phyloP scores from a whole-genome alignment of 352 stramenopile species.

The Phytophthora rubi region DNA sequence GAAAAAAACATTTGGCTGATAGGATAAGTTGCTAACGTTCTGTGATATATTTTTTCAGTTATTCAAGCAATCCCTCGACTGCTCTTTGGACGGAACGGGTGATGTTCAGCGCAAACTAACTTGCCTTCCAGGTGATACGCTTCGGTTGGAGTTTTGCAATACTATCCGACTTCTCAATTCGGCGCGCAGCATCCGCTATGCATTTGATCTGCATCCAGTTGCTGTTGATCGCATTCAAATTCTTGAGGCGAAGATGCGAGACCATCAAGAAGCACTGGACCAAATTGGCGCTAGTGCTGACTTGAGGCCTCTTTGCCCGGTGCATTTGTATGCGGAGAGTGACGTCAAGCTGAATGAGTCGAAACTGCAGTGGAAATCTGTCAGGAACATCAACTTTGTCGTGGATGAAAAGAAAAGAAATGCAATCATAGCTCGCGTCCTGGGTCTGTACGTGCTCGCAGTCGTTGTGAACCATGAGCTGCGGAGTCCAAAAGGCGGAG shows the following conservation, averaged over 20 bases:
- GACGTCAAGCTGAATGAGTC: not conserved
- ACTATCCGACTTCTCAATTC: not conserved
- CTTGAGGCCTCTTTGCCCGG: no score
- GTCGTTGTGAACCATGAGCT: not conserved
- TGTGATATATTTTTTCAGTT: not conserved
- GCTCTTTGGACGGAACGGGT: not conserved
- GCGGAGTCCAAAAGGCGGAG: not conserved
- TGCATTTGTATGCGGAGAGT: not conserved
- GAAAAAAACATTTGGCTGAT: no score
- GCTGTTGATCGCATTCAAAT: not conserved
- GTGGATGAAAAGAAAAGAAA: not conserved
- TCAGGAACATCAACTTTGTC: not conserved
- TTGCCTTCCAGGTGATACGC: not conserved
- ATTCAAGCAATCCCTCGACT: not conserved
- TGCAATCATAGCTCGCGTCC: not conserved
- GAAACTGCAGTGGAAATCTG: not conserved
- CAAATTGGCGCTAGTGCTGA: not conserved
- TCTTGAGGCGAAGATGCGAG: not conserved
- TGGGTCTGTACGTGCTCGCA: not conserved
- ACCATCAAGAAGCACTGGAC: not conserved
- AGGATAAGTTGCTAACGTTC: no score
- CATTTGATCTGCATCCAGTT: not conserved
- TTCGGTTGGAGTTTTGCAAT: not conserved
- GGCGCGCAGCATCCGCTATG: not conserved
- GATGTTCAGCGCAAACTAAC: not conserved